Evolutionary conservation across 2,329 filamentous ascomycete species (phyloP).

Genomic region (Cordyceps tenuipes): DNA sequence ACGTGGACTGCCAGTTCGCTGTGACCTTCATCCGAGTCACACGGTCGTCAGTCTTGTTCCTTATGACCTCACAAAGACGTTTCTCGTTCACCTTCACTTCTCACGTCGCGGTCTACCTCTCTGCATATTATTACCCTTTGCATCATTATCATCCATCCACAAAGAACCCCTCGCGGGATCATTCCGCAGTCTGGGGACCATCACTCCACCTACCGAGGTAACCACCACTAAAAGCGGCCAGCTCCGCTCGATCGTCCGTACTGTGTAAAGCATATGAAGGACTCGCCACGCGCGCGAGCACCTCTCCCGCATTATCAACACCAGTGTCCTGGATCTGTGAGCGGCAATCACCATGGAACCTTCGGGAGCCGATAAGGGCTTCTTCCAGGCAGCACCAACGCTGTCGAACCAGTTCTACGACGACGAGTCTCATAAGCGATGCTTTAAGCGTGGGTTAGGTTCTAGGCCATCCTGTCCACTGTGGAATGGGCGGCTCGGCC

Average conservation of each 20-base stretch:
- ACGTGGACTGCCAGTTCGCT: no score
- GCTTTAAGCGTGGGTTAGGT: slow-evolving; percentile 37
- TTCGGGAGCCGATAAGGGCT: slow-evolving; percentile 40
- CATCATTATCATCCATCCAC: background rate
- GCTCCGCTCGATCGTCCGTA: background rate
- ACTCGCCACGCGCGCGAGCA: background rate
- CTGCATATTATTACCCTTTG: no score
- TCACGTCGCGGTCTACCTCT: no score
- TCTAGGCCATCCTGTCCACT: no score
- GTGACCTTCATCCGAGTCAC: no score
- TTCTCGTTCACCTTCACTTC: no score
- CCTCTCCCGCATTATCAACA: background rate
- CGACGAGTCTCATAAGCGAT: slow-evolving; percentile 43
- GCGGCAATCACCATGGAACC: slow-evolving; percentile 29
- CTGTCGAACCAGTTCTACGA: slow-evolving; percentile 50
- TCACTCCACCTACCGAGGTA: slow-evolving; percentile 1
- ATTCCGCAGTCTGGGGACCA: slow-evolving; percentile 2
- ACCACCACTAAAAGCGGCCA: background rate
- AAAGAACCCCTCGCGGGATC: background rate
- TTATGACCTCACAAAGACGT: no score
- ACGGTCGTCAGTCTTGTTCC: no score
- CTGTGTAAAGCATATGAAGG: background rate
- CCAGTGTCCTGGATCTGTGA: background rate
- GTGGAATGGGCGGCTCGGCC: no score
- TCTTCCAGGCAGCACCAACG: slow-evolving; percentile 45